phyloP scores from a whole-genome alignment of 1,284 basidiomycete genomes.

The Gymnopus androsaceus region DNA sequence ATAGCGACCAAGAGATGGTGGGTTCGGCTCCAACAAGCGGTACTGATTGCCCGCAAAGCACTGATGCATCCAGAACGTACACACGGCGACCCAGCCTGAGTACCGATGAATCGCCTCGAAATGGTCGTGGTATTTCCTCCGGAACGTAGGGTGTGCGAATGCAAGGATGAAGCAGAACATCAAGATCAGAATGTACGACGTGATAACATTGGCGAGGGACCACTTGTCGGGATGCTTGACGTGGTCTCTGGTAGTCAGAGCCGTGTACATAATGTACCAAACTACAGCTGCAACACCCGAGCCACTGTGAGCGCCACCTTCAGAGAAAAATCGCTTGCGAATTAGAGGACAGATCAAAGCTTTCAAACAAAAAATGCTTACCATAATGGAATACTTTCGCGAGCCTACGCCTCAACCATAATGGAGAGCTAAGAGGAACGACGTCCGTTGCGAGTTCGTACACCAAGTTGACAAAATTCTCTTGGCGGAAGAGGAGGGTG shows the following conservation, averaged over 20 bases:
- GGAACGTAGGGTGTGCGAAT: slow-evolving; percentile 34
- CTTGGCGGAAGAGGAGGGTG: slow-evolving; percentile 37
- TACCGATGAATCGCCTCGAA: slow-evolving; percentile 37
- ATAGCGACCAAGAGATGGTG: slow-evolving; percentile 27
- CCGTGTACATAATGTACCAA: slow-evolving; percentile 36
- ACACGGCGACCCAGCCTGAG: slow-evolving; percentile 34
- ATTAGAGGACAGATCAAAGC: too few species aligned
- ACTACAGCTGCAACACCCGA: slow-evolving; percentile 33
- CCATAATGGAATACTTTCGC: slow-evolving; percentile 39
- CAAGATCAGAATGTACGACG: slow-evolving; percentile 27
- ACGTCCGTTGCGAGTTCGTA: slow-evolving; percentile 32
- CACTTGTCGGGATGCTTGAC: slow-evolving; percentile 23
- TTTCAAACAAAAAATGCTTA: too few species aligned
- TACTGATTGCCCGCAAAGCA: slow-evolving; percentile 18
- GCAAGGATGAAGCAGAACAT: slow-evolving; percentile 34
- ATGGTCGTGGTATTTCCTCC: slow-evolving; percentile 34
- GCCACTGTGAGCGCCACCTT: slow-evolving; percentile 37
- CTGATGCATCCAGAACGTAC: slow-evolving; percentile 34
- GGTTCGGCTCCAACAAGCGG: slow-evolving; percentile 17
- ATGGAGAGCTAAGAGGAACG: slow-evolving; percentile 33
- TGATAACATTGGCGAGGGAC: slow-evolving; percentile 25
- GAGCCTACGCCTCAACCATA: slow-evolving; percentile 31
- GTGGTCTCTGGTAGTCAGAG: slow-evolving; percentile 32
- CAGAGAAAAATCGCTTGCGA: too few species aligned
- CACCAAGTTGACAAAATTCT: slow-evolving; percentile 37